Base-by-base conservation (phyloP, 2,329 filamentous ascomycete genomes). In the Sclerotinia sclerotiorum region DNA sequence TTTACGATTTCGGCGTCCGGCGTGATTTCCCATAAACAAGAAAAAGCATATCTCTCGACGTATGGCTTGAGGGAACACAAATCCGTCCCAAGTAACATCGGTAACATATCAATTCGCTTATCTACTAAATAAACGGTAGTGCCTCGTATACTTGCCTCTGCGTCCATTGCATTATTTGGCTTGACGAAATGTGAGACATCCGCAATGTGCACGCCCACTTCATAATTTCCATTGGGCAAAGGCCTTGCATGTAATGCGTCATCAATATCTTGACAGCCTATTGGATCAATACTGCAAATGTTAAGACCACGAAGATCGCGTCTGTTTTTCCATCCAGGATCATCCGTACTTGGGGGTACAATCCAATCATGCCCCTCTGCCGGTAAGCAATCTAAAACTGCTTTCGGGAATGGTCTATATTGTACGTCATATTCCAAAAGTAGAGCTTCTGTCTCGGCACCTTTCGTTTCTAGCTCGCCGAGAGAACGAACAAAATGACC, bases 131-230 rank as follows among this genome's bases (percentile, higher is more conserved):
- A 99, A 39, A 99, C 95, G 0, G 94, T 98, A 5, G 95, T 98
- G 71, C 95, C 95, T 75, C 95, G 90, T 76, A 97, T 88, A 77
- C 93, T 95, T 3, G 95, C 95, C 81, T 99, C 95, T 60, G 89
- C 87, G 78, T 99, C 96, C 95, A 99, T 99, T 66, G 95, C 90
- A 76, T 94, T 99, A 79, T 92, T 93, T 35, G 96, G 94, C 80
- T 95, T 97, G 76, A 99, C 95, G 77, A 99, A 99, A 80, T 99
- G 91, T 13, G 95, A 98, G n/a, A 99, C 95, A 79, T 99, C 95
- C 39, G 95, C 96, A 79, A 99, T 99, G 80, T 99, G 96, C 21
- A 99, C 95, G 72, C 95, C 95, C 13, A 99, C 93, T 79, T 98
- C 93, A 72, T 89, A 94, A 78, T 98, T 97, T 55, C 96, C 95